Base-by-base conservation (phyloP, 2,329 filamentous ascomycete species). In the Talaromyces sp. region DNA sequence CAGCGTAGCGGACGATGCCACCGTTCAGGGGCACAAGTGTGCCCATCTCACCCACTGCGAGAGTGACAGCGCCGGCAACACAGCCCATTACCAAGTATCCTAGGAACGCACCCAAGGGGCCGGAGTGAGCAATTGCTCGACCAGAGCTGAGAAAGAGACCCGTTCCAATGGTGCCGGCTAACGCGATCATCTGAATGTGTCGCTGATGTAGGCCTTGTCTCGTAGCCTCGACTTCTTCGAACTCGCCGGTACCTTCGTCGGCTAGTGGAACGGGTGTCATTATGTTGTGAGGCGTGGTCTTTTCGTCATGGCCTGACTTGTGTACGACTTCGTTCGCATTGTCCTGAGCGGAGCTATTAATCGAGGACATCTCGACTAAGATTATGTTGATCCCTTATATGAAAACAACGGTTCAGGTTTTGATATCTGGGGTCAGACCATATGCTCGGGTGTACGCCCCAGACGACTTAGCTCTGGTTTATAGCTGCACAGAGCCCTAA, bases 151-250 rank as follows among this genome's bases (percentile, higher is more conserved):
- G 76, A 72, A 87, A 86, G 0, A 85, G 74, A 66, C 84, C 84
- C 3, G 83, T 85, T 56, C 82, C 81, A 65, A 87, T 86, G 3
- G 84, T 85, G 65, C 85, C 84, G 60, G 84, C 84, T 16, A 87
- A 78, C n/a, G 85, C 85, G 64, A 87, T 85, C 73, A 86, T 84
- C 65, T 86, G 83, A 59, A 86, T 83, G 72, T 86, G 84, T 24
- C 63, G 63, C 24, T 65, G 47, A 41, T 65, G 57, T 22, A 65
- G 58, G 16, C 63, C 63, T 16, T 61, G 39, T 4, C n/a, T 64
- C 14, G 60, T 16, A 5, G 58, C 22, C 14, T 50, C 35, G 33
- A 43, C 39, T 60, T 64, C 62, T 50, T 59, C 62, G 37, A 64
- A 64, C 16, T 59, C 56, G 19, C 52, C 52, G 52, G 52, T 56